Conservation (phyloP, 176 grass and related monocot species). For the Eremochloa ophiuroides region DNA sequence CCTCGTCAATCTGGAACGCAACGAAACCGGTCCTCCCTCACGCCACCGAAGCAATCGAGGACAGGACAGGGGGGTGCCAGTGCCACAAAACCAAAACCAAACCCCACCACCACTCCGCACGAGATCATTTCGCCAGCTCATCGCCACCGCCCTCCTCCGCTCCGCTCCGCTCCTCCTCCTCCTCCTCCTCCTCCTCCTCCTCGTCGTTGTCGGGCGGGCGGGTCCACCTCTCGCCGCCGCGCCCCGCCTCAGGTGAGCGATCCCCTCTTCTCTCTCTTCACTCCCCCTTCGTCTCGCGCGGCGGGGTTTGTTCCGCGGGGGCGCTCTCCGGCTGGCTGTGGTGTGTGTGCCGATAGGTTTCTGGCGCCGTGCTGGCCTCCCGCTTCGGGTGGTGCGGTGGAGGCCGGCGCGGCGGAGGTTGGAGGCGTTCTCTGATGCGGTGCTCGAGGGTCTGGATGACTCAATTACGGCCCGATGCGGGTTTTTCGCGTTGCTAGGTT, state of each 20-base stretch:
- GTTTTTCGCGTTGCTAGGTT: neutral
- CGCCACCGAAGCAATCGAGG: slow-evolving; percentile 15
- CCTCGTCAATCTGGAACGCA: neutral
- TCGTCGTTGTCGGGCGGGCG: neutral
- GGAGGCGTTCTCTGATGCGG: neutral
- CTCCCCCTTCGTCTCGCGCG: neutral
- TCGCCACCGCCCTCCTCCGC: neutral
- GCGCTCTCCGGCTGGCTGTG: neutral
- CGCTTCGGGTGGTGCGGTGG: neutral
- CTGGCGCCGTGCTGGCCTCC: neutral
- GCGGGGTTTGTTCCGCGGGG: neutral
- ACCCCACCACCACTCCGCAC: neutral
- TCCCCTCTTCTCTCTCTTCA: neutral
- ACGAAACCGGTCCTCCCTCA: neutral
- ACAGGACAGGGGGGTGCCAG: neutral
- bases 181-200: neutral
- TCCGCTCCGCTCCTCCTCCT: neutral
- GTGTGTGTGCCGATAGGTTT: neutral
- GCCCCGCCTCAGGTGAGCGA: neutral
- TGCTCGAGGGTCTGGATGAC: neutral
- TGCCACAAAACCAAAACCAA: neutral
- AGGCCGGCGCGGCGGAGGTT: neutral
- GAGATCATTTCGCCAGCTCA: slow-evolving; percentile 25
- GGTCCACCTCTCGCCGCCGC: neutral
- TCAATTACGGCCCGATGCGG: neutral